Base-by-base conservation (phyloP, 108 stramenopile species). In the Mediolabrus comicus region DNA sequence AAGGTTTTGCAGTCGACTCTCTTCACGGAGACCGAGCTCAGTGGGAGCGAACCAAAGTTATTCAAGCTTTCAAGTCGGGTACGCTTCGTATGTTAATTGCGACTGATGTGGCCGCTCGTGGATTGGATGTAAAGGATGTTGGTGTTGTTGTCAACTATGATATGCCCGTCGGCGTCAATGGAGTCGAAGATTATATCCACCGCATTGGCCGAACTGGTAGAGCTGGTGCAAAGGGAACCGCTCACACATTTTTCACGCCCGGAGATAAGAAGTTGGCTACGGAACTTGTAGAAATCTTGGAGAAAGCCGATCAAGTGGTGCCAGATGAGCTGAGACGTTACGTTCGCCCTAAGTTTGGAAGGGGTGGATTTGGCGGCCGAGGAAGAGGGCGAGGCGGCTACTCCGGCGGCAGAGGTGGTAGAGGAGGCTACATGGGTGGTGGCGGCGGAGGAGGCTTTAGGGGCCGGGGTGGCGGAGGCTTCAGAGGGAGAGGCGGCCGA, bases 51-150 rank as follows among this genome's bases (percentile, higher is more conserved):
- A 96, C 95, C 39, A 85, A 95, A 65, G 97, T 98, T 41, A 92
- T 99, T 68, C 62, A 86, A 27, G 95, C 96, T 9, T 99, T 98
- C 82, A 97, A 97, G 77, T 53, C 49, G 38, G 94, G 96, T 32
- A 80, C 87, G 25, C 62, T 95, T 5, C 91, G 95, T 24, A 68
- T 98, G 80, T 72, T 99, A 66, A 96, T 99, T 72, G 99, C 99
- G 6, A 99, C 98, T 10, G 98, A 99, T 72, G 98, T 99, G 4
- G 97, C 97, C 5, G 98, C 98, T 0, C 87, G 99, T 53, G 98
- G 98, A 7, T 75, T 99, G 26, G 99, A 99, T 74, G 97, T 99
- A 31, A 98, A 98, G 73, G 96, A 98, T 70, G 97, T 99, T 27
- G 92, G 86, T 60, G 95, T 85, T 9, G 99, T 99, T 38, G 89